Evolutionary conservation across 306 rosid species (phyloP), one percentile per base, ranked within the genome.

Genomic region (Quercus dentata): DNA sequence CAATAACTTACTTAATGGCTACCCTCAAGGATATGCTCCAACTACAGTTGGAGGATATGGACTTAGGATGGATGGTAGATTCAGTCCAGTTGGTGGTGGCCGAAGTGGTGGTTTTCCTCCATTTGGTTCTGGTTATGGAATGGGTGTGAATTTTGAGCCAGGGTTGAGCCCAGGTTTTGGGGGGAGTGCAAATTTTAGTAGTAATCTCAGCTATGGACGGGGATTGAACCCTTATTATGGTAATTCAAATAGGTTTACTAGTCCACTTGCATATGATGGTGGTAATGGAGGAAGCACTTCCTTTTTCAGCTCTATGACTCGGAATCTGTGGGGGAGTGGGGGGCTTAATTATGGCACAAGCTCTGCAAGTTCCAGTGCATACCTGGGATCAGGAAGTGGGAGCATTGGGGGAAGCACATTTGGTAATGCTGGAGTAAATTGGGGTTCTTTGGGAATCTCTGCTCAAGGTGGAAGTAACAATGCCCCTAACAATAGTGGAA

Each of bases 261-360:
- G 78, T 79, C 88, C 90, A 56, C 27, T 84, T 68, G 97, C 91
- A 23, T 93, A 83, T 86, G 95, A 91, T 58, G 84, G 90, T 85
- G 86, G 89, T 70, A 92, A 83, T 68, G 95, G 97, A 76, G 97
- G 91, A 85, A 87, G 81, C 79, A 86, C 86, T 49, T 93, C 98
- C 61, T 89, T 96, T 83, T 91, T 96, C 85, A 96, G 94, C 84
- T 83, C 97, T 2, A 88, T 76, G 33, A 85, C 92, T 77, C 92
- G 92, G 67, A 93, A 91, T 69, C 78, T 96, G 90, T 96, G 99
- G 99, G 99, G 92, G 13, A 88, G 80, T 84, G 97, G 97, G 27
- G 91, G 87, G 72, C 94, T 88, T 55, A 93, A 78, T 82, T 88
- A 92, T 76, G 92, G 92, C 57, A 73, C 94, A 69, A 86, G 83